A percentile compares a stretch with the other conserved stretches of the same genome.
These are phyloP conservation scores for Stephanodiscus triporus DNA, from an alignment of 108 stramenopile species.

Conservation along the genomic window DNA sequence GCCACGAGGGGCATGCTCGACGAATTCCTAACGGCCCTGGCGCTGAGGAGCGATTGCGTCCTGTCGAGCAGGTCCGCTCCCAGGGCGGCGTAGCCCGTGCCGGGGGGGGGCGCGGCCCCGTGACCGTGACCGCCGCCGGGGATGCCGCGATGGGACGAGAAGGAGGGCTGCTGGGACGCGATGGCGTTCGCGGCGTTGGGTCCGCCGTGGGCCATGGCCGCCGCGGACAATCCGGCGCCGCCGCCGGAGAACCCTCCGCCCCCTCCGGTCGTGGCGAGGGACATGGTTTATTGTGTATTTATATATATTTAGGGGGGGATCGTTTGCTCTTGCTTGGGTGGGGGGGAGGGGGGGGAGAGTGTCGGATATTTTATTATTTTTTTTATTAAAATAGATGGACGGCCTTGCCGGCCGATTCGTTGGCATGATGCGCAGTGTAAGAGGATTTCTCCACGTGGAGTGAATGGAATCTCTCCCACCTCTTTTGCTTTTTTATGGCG, in stretches of 20 bases:
- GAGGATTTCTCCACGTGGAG: no score
- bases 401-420: no score
- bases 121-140: constrained; percentile 30
- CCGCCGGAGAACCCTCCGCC: constrained; percentile 54
- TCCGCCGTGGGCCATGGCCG: constrained; percentile 63
- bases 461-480: no score
- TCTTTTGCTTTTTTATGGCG: no score
- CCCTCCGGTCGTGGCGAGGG: constrained; percentile 73
- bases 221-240: constrained; percentile 67
- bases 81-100: constrained; percentile 52
- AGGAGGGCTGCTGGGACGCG: constrained; percentile 43
- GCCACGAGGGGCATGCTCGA: constrained; percentile 71
- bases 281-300: constrained; percentile 44
- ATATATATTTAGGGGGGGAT: no score
- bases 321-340: no score
- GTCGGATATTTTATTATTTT: no score
- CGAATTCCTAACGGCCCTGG: constrained; percentile 57
- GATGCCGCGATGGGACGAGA: constrained; percentile 26
- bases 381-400: no score
- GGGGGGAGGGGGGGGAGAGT: no score
- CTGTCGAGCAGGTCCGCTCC: constrained; percentile 82
- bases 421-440: no score
- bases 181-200: constrained; percentile 43
- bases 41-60: constrained; percentile 55
- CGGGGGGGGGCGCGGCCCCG: constrained; percentile 49